Base-by-base conservation (phyloP, 345 rosid genomes). In the Rubroshorea leprosula region DNA sequence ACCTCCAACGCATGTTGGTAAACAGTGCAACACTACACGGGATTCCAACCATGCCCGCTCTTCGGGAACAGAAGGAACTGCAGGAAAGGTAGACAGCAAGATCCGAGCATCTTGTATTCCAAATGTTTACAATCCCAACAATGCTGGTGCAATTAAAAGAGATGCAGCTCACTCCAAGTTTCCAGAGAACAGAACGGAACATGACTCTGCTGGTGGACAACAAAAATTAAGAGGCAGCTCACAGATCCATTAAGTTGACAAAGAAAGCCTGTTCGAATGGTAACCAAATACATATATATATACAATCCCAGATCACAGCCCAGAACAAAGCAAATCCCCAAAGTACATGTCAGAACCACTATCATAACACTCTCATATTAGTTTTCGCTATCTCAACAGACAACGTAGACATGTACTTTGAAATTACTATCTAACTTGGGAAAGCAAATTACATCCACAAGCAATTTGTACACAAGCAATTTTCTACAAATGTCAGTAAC, bases 401-500 rank as follows among this genome's bases (percentile, higher is more conserved):
- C 48, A 20, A 55, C 49, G 64, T 63, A n/a, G 44, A 67, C 50
- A 60, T 20, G 18, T 12, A 50, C 26, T 62, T 62, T 45, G 67
- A 54, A 60, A 39, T 43, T 47, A 58, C 57, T 50, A 60, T 5
- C 29, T 52, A 31, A 23, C 13, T n/a, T 44, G n/a, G 14, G 12
- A 29, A 59, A 15, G 23, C 66, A 64, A 67, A 57, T 46, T 48
- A 63, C 68, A 54, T 18, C 50, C 55, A 56, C 60, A 23, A 17
- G 21, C 65, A 54, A 17, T n/a, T n/a, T n/a, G n/a, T n/a, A n/a
- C n/a, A n/a, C n/a, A n/a, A n/a, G n/a, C n/a, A n/a, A n/a, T n/a
- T n/a, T 22, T 51, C 61, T 46, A 20, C 62, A 23, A 67, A 52
- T 41, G 69, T 74, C 77, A 72, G 68, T 49, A 48, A 54, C 63